phyloP scores from a whole-genome alignment of 768 basidiomycete species.

The Cystobasidium ongulense region DNA sequence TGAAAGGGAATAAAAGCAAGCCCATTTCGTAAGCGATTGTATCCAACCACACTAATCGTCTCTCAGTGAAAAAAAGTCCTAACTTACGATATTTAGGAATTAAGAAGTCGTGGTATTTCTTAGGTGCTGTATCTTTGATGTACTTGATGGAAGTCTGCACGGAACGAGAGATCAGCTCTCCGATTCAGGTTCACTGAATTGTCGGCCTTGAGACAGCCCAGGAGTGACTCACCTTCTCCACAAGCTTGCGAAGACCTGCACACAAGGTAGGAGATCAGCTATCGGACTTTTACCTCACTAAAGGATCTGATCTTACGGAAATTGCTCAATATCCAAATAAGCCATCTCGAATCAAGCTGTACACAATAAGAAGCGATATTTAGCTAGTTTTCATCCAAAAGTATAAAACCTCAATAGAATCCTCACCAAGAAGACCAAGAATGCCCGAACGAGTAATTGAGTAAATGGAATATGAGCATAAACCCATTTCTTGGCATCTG shows the following conservation, averaged over 20 bases:
- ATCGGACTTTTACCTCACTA: neutral
- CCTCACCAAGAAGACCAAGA: neutral
- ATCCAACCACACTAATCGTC: no score
- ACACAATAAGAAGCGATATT: neutral
- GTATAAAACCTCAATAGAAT: neutral
- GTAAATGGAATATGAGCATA: neutral
- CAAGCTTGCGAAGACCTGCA: neutral
- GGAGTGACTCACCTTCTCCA: neutral
- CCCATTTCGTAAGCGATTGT: no score
- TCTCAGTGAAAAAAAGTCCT: no score
- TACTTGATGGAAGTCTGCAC: neutral
- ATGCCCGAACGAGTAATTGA: neutral
- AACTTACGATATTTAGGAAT: conserved; percentile 24
- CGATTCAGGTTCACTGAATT: no score
- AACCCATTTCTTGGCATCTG: neutral
- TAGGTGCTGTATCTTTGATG: conserved; percentile 31
- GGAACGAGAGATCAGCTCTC: no score
- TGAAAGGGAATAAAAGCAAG: neutral
- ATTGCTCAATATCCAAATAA: conserved; percentile 21
- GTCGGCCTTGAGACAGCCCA: no score
- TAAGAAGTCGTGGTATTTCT: conserved; percentile 37
- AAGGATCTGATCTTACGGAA: neutral
- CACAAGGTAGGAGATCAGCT: no score
- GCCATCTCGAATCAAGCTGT: conserved; percentile 10
- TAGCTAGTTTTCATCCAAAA: neutral